phyloP scores from a whole-genome alignment of 768 basidiomycete genomes.

The Pulveroboletus sp. region DNA sequence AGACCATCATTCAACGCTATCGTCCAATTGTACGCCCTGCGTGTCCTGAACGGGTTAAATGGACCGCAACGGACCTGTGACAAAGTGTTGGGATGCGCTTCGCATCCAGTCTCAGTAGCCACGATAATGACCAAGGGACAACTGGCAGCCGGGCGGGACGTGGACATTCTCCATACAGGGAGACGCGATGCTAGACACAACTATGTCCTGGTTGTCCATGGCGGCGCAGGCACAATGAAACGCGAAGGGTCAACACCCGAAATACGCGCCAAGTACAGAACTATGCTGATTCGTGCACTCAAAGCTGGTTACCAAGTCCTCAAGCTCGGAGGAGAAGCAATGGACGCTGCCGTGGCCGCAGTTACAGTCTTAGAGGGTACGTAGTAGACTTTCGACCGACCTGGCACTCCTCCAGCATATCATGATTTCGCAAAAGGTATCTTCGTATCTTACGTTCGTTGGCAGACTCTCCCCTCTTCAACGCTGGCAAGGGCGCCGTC shows the following conservation, averaged over 20 bases:
- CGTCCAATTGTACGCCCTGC: too few relatives aligned
- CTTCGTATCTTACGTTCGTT: background rate
- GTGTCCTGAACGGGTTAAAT: background rate
- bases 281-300: conserved; percentile 51
- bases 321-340: conserved; percentile 65
- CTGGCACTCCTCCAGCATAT: background rate
- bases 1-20: too few relatives aligned
- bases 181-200: conserved; percentile 12
- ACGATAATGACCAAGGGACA: conserved; percentile 12
- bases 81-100: background rate
- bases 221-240: conserved; percentile 72
- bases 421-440: background rate
- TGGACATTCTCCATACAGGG: background rate
- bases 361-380: conserved; percentile 70
- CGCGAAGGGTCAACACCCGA: conserved; percentile 54
- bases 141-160: background rate
- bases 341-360: conserved; percentile 77
- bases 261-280: conserved; percentile 53
- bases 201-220: conserved; percentile 65
- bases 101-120: background rate
- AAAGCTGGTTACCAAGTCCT: conserved; percentile 61
- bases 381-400: background rate
- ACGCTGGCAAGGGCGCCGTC: conserved; percentile 75
- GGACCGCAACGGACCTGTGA: too few relatives aligned
- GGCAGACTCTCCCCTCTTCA: conserved; percentile 73